Conservation (phyloP, 2,329 filamentous ascomycete species). For the Zarea fungicola region DNA sequence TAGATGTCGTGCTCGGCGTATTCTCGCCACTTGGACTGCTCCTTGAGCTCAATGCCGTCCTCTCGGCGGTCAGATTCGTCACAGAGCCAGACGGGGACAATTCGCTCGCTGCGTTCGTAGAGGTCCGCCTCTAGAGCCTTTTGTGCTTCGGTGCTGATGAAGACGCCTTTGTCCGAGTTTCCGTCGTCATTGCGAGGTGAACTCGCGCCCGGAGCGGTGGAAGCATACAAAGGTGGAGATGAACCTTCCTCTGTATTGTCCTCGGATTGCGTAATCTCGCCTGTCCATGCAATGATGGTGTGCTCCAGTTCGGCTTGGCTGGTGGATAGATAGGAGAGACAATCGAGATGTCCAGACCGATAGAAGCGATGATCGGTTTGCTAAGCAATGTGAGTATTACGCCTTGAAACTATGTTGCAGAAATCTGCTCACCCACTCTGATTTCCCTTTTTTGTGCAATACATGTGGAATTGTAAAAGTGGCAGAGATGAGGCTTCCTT, state of each 20-base stretch:
- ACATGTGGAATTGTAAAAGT: conserved; percentile 59
- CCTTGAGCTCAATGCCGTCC: conserved; percentile 67
- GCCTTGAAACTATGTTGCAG: background rate
- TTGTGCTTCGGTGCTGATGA: conserved; percentile 65
- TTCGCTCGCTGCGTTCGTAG: conserved; percentile 64
- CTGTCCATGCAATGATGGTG: conserved; percentile 90
- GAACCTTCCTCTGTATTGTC: background rate
- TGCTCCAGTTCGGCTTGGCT: conserved; percentile 80
- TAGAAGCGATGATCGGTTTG: background rate
- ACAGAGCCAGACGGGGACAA: conserved; percentile 82
- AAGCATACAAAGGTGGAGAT: conserved; percentile 24
- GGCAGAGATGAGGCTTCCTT: conserved; percentile 60
- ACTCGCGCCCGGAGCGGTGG: conserved; percentile 43
- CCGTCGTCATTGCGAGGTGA: conserved; percentile 45
- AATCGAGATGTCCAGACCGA: conserved; percentile 87
- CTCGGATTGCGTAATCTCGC: conserved; percentile 59
- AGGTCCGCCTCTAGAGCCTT: conserved; percentile 68
- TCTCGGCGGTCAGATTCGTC: conserved; percentile 65
- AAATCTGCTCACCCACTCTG: conserved; percentile 52
- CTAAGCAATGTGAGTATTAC: background rate
- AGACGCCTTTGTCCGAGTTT: conserved; percentile 35
- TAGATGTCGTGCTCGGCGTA: conserved; percentile 91
- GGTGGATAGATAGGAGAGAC: conserved; percentile 83
- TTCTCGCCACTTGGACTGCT: conserved; percentile 80
- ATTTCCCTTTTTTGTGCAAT: conserved; percentile 50